Percentiles rank a stretch among this genome's conserved stretches.
phyloP scores from a whole-genome alignment of 495 filamentous ascomycete species.

The Penicilliopsis zonata region DNA sequence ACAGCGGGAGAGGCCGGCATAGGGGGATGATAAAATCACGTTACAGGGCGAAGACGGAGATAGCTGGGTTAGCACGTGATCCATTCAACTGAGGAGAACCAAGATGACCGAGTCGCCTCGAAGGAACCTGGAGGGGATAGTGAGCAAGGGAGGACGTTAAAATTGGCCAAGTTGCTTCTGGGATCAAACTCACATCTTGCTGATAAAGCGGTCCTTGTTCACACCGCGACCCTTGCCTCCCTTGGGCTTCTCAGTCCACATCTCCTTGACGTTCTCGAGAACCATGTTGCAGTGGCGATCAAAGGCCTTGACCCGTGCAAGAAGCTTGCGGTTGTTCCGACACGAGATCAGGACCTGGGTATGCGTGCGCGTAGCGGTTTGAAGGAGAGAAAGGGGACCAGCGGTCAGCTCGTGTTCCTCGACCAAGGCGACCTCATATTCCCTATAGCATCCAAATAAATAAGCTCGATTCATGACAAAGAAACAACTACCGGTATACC shows the following conservation, averaged over 20 bases:
- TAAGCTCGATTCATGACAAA: too few species aligned
- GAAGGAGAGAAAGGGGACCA: conserved; percentile 81
- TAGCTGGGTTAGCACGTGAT: neutral
- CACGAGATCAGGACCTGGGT: conserved; percentile 84
- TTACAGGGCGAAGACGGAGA: conserved; percentile 2
- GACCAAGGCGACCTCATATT: conserved; percentile 80
- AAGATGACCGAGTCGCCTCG: conserved; percentile 90
- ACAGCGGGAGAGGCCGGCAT: too few species aligned
- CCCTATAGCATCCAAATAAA: conserved; percentile 46
- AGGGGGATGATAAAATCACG: too few species aligned
- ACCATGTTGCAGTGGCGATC: conserved; percentile 98
- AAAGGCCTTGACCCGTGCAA: conserved; percentile 74
- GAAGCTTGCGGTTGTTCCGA: conserved; percentile 77
- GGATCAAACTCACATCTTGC: conserved; percentile 69
- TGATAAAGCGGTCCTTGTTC: conserved; percentile 97
- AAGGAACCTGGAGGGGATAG: conserved; percentile 91
- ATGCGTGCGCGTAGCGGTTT: conserved; percentile 78
- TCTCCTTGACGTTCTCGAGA: conserved; percentile 97
- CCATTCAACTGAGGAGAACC: conserved; percentile 67
- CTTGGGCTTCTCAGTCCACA: conserved; percentile 95
- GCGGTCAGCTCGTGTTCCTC: conserved; percentile 86
- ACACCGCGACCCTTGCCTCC: conserved; percentile 83
- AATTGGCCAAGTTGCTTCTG: neutral
- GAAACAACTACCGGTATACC: neutral
- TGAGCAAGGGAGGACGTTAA: conserved; percentile 2